phyloP scores from a whole-genome alignment of 2,329 filamentous ascomycete species.

The Neonectria coccinea region DNA sequence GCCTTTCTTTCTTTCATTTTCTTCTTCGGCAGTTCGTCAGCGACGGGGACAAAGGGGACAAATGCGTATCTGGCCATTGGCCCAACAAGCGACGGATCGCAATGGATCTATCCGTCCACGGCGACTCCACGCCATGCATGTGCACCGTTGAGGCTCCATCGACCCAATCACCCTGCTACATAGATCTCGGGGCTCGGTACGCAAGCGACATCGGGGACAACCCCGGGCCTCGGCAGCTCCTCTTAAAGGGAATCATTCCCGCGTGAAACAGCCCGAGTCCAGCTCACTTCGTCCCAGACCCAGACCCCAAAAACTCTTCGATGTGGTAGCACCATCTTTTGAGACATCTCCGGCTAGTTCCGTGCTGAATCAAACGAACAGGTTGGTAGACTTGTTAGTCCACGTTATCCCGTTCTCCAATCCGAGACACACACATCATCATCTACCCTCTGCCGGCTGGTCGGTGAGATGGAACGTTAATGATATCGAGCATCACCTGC shows the following conservation, averaged over 20 bases:
- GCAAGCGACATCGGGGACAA: slow-evolving; percentile 40
- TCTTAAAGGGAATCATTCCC: slow-evolving; percentile 20
- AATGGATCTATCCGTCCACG: slow-evolving; percentile 9
- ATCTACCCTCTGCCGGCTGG: neutral
- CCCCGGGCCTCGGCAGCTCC: slow-evolving; percentile 42
- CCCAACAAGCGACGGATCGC: slow-evolving; percentile 13
- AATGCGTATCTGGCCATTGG: slow-evolving; percentile 15
- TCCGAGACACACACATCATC: neutral
- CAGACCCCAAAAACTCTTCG: neutral
- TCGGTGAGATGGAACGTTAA: neutral
- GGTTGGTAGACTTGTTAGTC: neutral
- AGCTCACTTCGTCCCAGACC: neutral
- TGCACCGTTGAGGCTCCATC: slow-evolving; percentile 23
- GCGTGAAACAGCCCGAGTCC: neutral
- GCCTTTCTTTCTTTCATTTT: neutral
- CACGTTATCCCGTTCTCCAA: neutral
- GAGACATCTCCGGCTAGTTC: slow-evolving; percentile 15
- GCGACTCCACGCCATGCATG: slow-evolving; percentile 15
- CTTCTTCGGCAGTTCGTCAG: neutral
- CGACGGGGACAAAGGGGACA: neutral
- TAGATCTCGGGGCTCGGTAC: slow-evolving; percentile 34
- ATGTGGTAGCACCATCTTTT: neutral
- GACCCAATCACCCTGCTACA: slow-evolving; percentile 28
- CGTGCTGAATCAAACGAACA: slow-evolving; percentile 10
- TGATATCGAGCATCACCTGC: neutral